Base-by-base conservation (phyloP, 2,329 filamentous ascomycete genomes). In the Fusarium nodosum region DNA sequence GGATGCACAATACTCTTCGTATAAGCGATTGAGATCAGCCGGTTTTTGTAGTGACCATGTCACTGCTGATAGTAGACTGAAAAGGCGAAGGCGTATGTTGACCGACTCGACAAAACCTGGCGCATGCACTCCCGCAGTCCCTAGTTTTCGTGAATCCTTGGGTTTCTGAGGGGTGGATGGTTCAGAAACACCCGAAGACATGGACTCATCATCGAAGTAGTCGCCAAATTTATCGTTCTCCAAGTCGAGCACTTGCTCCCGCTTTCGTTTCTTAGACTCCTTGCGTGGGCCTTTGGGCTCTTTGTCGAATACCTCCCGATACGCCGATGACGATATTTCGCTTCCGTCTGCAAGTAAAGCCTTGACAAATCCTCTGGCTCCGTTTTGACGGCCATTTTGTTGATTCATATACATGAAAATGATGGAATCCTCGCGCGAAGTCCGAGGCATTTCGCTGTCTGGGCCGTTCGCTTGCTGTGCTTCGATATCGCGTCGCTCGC, bases 291-390 rank as follows among this genome's bases (percentile, higher is more conserved):
- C 66, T 79, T 83, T 50, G 72, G 78, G 67, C 81, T 94, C 92
- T 54, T 87, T 87, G 24, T 85, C 82, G 80, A 92, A 95, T 6
- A 94, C 81, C 73, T 93, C 89, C 4, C 82, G 83, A 72, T 89
- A 93, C 10, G 87, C 82, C 2, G 82, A 84, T 41, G 84, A 77
- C 4, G 82, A 82, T 18, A 86, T 78, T n/a, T 81, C 76, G 30
- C 81, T 82, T 3, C 90, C 91, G 69, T 91, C 88, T 1, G 91
- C 89, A 55, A 93, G 86, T 8, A 94, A 82, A 2, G 91, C 90
- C 66, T 87, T 87, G 62, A 92, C 81, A 13, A 93, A 85, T 34
- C 86, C 84, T 60, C 84, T 85, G 55, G 84, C 71, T 7, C 81
- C 80, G 51, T 82, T 75, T 66, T 84, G 82, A 62, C 84, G 82